Conservation (phyloP, 2,329 filamentous ascomycete species). For the Cytospora paraplurivora region DNA sequence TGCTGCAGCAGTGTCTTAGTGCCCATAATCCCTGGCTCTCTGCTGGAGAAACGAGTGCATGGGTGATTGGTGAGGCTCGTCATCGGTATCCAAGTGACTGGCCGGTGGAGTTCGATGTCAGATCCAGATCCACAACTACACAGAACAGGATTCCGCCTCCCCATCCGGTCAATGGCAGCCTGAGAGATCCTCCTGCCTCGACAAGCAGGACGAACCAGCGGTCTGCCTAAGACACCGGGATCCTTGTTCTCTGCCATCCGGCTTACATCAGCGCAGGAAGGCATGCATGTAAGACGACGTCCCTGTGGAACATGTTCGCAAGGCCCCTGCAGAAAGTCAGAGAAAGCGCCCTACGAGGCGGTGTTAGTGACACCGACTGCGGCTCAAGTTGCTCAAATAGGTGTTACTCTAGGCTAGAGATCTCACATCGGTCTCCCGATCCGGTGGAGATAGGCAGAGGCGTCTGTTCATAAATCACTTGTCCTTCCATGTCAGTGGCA, state of each 20-base stretch:
- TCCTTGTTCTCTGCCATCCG: neutral
- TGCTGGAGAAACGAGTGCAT: no score
- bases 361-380: slow-evolving; percentile 25
- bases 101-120: neutral
- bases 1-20: no score
- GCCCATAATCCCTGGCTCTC: no score
- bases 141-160: neutral
- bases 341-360: slow-evolving; percentile 21
- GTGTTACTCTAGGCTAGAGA: neutral
- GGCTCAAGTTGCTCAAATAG: slow-evolving; percentile 13
- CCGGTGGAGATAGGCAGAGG: neutral
- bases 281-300: slow-evolving; percentile 23
- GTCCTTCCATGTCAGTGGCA: neutral
- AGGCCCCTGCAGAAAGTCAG: neutral
- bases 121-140: no score
- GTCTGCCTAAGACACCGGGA: slow-evolving; percentile 19
- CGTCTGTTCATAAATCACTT: neutral
- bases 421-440: neutral
- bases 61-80: no score
- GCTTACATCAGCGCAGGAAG: slow-evolving; percentile 26
- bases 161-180: neutral
- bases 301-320: slow-evolving; percentile 10
- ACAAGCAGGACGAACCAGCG: slow-evolving; percentile 14
- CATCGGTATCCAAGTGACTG: neutral
- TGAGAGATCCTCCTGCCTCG: slow-evolving; percentile 10